A percentile compares a stretch with the other conserved stretches of the same genome.
Conservation (phyloP, 495 filamentous ascomycete genomes). For the Podospora didyma region DNA sequence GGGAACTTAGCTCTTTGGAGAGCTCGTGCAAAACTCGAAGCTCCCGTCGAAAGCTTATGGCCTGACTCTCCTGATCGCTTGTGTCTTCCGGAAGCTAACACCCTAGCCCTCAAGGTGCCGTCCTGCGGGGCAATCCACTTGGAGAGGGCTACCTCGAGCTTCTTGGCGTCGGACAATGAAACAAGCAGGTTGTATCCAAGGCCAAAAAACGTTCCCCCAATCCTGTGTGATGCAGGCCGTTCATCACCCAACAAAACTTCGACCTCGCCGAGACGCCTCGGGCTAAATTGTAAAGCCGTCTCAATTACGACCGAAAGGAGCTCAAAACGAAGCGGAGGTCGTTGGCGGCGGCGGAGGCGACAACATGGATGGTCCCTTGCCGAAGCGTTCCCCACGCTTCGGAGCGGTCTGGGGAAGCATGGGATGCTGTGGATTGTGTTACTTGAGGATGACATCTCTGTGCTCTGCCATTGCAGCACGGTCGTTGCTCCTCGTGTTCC, state of each 20-base stretch:
- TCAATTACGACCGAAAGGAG: too few relatives aligned
- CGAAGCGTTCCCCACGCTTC: slow-evolving; percentile 5
- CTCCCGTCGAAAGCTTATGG: neutral
- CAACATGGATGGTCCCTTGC: neutral
- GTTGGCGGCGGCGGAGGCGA: too few relatives aligned
- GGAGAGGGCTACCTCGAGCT: too few relatives aligned
- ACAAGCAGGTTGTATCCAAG: too few relatives aligned
- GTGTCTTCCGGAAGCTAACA: neutral
- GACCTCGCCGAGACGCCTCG: neutral
- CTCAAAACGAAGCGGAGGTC: neutral
- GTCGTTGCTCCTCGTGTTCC: neutral
- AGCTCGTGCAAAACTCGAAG: neutral
- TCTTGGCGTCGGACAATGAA: neutral
- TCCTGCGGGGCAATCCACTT: neutral
- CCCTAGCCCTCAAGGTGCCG: neutral
- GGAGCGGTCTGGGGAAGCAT: slow-evolving; percentile 9
- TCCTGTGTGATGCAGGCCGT: neutral
- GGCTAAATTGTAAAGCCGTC: neutral
- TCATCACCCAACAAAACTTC: neutral
- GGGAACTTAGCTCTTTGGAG: too few relatives aligned
- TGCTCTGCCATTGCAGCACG: slow-evolving; percentile 9
- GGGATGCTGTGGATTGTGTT: slow-evolving; percentile 3
- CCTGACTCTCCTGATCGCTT: slow-evolving; percentile 5
- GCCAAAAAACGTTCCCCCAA: neutral
- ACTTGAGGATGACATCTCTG: slow-evolving; percentile 2